Evolutionary conservation across 352 stramenopile genomes (phyloP), one percentile per base, ranked within the genome.

Genomic region (Paralagenidium karlingii): DNA sequence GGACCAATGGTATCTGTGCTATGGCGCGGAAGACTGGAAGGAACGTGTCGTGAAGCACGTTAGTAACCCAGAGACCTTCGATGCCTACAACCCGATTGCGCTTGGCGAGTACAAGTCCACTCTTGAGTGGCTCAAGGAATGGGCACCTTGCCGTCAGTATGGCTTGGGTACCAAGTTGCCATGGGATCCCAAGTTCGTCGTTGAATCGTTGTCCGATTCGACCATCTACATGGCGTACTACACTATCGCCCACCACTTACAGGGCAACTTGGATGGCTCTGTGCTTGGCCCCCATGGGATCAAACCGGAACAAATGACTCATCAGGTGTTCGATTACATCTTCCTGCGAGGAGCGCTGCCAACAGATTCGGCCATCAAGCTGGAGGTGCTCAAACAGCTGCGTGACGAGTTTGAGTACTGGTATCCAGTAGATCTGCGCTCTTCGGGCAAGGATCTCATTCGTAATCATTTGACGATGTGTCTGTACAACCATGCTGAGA

Each of bases 161-260:
- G 96, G 96, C 26, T 73, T 99, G 12, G 96, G 75, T 32, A 91
- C 78, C 36, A 89, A 90, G 60, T 70, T 99, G 32, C 96, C 96
- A 9, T 99, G 96, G 96, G 96, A 99, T 69, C 75, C 82, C 7
- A 63, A 97, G 49, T 99, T 97, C 60, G 93, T 99, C 15, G 98
- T 99, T 34, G 96, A 99, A 64, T 98, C 86, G 32, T 82, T 99
- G 24, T 98, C 94, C 21, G 96, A 99, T 61, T 98, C 87, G 64
- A 99, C 96, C 13, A 99, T 99, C 51, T 99, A 99, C 76, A 99
- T 99, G 96, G 94, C 96, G 21, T 99, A 98, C 67, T 99, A 99
- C 63, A 99, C 96, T 8, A 98, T 99, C 49, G 88, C 95, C 5
- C 94, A 99, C 70, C 75, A 98, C 56, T 65, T 99, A 43, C 96